Evolutionary conservation across 768 basidiomycete genomes (phyloP), one percentile per base, ranked within the genome.

Genomic region (Suillus sp.): DNA sequence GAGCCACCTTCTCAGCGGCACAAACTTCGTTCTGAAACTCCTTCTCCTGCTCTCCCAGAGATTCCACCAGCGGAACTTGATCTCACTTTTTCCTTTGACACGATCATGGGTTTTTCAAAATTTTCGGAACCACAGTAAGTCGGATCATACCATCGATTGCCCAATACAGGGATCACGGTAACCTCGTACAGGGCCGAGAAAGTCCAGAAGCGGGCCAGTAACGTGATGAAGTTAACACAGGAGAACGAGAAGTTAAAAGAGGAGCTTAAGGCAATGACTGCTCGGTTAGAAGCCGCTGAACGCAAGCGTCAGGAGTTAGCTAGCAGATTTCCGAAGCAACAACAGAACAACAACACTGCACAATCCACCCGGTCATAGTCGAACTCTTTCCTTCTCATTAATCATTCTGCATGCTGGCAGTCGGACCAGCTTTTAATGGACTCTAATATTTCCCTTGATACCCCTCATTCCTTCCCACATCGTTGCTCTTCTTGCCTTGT

Each of bases 181-280:
- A 55, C 43, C 58, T 62, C 60, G 66, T 63, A 34, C 63, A 76
- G 75, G 53, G 66, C 30, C 37, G 75, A 79, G 66, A 75, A 74
- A 62, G 73, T 83, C 66, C 79, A 90, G 72, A 92, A 92, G 76
- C 86, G 91, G 65, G 87, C 86, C 47, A 90, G 88, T 69, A 92
- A 89, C 74, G 89, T 93, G 63, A 73, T 90, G 71, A 91, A 89
- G 70, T 80, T 93, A 40, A 81, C 88, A 25, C 81, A 89, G 77
- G 91, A 93, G 80, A 89, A 92, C 73, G 88, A 90, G 74, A 89
- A 87, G 74, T 78, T 93, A 64, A 87, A 89, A 75, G 87, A 83
- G 57, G 86, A 92, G 75, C 82, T 93, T 70, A 86, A 81, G 70
- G 89, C 86, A 57, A 89, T 93, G 87, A 81, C 84, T 22, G 89